Percentiles rank a stretch among this genome's conserved stretches.
These are phyloP conservation scores for Ambrosiella cleistominuta DNA, from an alignment of 2,329 filamentous ascomycete species.

Conservation along the genomic window DNA sequence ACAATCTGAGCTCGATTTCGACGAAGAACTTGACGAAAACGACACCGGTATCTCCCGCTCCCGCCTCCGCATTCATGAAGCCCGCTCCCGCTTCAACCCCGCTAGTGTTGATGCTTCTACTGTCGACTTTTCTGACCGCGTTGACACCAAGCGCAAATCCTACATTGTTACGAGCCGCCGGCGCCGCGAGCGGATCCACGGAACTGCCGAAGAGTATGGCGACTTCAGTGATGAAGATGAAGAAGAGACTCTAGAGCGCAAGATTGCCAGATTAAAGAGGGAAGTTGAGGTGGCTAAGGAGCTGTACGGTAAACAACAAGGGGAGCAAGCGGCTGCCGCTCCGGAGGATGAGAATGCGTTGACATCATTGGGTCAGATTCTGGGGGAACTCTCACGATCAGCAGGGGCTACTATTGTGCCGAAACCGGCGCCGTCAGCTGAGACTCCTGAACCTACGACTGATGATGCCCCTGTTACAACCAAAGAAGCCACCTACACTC, in stretches of 20 bases:
- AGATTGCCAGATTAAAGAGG: constrained; percentile 63
- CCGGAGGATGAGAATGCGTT: constrained; percentile 36
- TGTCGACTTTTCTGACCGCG: constrained; percentile 79
- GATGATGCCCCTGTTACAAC: constrained; percentile 15
- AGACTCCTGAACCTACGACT: constrained; percentile 6
- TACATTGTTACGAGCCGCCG: constrained; percentile 60
- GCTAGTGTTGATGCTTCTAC: constrained; percentile 57
- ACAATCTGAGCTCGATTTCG: constrained; percentile 44
- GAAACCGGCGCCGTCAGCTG: background rate
- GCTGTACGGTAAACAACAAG: constrained; percentile 39
- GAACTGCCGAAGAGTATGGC: constrained; percentile 49
- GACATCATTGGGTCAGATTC: constrained; percentile 49
- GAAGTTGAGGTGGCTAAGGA: constrained; percentile 62
- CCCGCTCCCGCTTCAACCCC: constrained; percentile 62
- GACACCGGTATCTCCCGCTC: constrained; percentile 55
- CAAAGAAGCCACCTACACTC: constrained; percentile 36
- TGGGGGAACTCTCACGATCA: constrained; percentile 44
- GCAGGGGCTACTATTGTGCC: constrained; percentile 12
- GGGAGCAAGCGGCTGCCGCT: constrained; percentile 26
- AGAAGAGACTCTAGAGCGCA: constrained; percentile 54
- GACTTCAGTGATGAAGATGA: constrained; percentile 59
- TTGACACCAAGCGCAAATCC: constrained; percentile 64
- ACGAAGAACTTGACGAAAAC: constrained; percentile 45
- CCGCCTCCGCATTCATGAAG: constrained; percentile 58
- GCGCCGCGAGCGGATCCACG: constrained; percentile 42